Percentiles rank a stretch among this genome's conserved stretches.
Conservation (phyloP, 106 monocot species). For the Cymbidium sinense region DNA sequence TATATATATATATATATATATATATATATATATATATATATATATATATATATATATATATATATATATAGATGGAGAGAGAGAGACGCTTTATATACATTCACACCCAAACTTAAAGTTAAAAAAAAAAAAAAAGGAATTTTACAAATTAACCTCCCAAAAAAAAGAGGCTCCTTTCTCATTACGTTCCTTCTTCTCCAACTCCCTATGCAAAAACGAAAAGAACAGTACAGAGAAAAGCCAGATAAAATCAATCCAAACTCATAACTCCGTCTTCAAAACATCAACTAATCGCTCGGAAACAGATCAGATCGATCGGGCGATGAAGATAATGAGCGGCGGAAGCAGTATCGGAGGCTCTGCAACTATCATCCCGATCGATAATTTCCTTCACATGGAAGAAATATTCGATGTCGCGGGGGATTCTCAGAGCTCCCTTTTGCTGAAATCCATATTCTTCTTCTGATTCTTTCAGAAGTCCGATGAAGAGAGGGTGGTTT, state of each 20-base stretch:
- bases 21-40: no score
- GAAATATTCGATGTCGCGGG: conserved; percentile 18
- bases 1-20: no score
- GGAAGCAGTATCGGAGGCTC: neutral
- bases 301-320: conserved; percentile 1
- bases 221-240: neutral
- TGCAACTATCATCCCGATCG: conserved; percentile 8
- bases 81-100: no score
- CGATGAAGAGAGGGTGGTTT: conserved; percentile 10
- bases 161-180: neutral
- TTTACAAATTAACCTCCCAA: no score
- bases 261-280: neutral
- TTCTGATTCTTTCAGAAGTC: conserved; percentile 12
- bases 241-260: neutral
- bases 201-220: no score
- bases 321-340: neutral
- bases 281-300: conserved; percentile 5
- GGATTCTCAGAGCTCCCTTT: conserved; percentile 15
- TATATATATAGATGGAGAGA: no score
- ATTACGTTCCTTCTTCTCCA: neutral
- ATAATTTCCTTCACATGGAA: conserved; percentile 9
- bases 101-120: no score
- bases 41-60: no score
- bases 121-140: no score
- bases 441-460: conserved; percentile 14